A percentile compares a stretch with the other conserved stretches of the same genome.
phyloP scores from a whole-genome alignment of 2,329 filamentous ascomycete species.

The Thermoascus crustaceus region DNA sequence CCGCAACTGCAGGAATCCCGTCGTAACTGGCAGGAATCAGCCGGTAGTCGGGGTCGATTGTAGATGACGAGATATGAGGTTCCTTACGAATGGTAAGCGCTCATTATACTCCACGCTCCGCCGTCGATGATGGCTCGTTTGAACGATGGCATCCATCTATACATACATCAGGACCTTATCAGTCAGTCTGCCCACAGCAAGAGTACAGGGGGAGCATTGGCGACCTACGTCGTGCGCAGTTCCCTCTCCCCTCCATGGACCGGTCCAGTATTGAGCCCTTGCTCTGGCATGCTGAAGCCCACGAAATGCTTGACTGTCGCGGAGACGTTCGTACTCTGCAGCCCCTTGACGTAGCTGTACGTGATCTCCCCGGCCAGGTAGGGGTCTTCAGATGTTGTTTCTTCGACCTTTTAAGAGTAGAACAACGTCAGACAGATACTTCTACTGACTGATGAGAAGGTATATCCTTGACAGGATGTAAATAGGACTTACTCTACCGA shows the following conservation, averaged over 20 bases:
- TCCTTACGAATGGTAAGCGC: conserved; percentile 58
- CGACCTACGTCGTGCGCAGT: conserved; percentile 48
- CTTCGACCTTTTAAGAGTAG: conserved; percentile 57
- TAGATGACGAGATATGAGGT: too few relatives aligned
- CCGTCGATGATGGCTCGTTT: conserved; percentile 64
- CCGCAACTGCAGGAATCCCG: conserved; percentile 59
- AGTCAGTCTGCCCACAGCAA: too few relatives aligned
- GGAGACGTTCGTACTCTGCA: conserved; percentile 58
- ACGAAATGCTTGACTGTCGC: conserved; percentile 71
- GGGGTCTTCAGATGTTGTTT: conserved; percentile 62
- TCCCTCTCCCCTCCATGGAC: conserved; percentile 50
- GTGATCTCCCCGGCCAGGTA: conserved; percentile 61
- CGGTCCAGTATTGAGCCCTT: conserved; percentile 61
- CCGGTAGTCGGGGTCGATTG: too few relatives aligned
- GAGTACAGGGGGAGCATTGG: conserved; percentile 13
- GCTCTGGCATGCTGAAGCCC: conserved; percentile 60
- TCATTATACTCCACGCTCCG: conserved; percentile 62
- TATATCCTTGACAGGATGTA: too few relatives aligned
- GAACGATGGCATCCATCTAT: conserved; percentile 48
- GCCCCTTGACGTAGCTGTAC: conserved; percentile 51
- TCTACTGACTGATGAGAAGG: too few relatives aligned
- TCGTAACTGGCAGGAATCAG: conserved; percentile 57
- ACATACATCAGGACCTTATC: too few relatives aligned
- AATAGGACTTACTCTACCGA: conserved; percentile 54
- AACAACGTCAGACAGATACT: too few relatives aligned